A percentile compares a stretch with the other conserved stretches of the same genome.
Conservation (phyloP, 371 early-diverging fungal genomes). For the Funneliformis caledonium region DNA sequence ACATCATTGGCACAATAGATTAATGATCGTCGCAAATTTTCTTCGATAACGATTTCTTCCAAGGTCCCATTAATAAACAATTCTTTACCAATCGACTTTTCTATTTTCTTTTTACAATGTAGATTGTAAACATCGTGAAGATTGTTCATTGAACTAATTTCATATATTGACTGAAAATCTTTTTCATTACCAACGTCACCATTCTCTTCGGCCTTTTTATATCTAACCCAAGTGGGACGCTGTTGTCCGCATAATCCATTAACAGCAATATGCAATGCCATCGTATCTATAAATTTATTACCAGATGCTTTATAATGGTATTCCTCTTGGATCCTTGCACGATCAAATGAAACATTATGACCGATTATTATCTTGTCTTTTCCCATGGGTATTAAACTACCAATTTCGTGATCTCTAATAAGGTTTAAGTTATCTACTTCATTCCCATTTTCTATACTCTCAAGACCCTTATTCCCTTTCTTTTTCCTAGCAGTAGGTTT, state of each 20-base stretch:
- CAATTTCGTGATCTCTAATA: slow-evolving; percentile 1
- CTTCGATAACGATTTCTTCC: slow-evolving; percentile 52
- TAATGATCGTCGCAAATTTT: slow-evolving; percentile 70
- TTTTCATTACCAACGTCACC: slow-evolving; percentile 43
- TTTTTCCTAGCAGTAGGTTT: slow-evolving; percentile 42
- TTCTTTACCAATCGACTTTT: slow-evolving; percentile 74
- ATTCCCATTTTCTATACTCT: slow-evolving; percentile 45
- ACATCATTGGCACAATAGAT: slow-evolving; percentile 94
- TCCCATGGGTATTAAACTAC: slow-evolving; percentile 73
- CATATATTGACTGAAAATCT: slow-evolving; percentile 53
- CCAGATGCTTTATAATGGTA: slow-evolving; percentile 63
- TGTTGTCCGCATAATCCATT: slow-evolving; percentile 93
- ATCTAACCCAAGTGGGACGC: slow-evolving; percentile 76
- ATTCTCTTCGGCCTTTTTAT: slow-evolving; percentile 56
- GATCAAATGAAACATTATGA: slow-evolving; percentile 93
- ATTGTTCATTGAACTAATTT: slow-evolving; percentile 80
- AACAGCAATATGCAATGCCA: slow-evolving; percentile 92
- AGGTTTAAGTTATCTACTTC: slow-evolving; percentile 44
- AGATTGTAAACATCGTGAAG: slow-evolving; percentile 80
- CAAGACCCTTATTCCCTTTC: slow-evolving; percentile 40
- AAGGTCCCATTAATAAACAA: slow-evolving; percentile 68
- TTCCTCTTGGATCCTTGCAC: slow-evolving; percentile 88
- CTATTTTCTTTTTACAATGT: slow-evolving; percentile 72
- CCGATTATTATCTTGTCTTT: slow-evolving; percentile 77
- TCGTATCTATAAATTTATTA: slow-evolving; percentile 85